These are phyloP conservation scores for Nakazawaea peltata DNA, from an alignment of 805 yeast genomes.

Conservation along the genomic window DNA sequence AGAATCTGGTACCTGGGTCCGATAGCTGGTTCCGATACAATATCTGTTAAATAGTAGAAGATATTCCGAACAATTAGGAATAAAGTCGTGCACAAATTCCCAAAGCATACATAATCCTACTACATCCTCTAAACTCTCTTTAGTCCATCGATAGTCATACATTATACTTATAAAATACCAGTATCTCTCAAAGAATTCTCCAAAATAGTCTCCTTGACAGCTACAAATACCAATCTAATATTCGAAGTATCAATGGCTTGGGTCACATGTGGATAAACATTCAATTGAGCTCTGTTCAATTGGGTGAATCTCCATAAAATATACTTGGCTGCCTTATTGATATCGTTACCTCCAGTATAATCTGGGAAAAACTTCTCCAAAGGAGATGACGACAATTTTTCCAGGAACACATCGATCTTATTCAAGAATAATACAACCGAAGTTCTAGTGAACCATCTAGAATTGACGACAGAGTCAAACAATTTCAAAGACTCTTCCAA, in stretches of 20 bases:
- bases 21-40: too few relatives aligned
- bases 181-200: constrained; percentile 72
- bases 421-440: constrained; percentile 82
- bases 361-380: constrained; percentile 81
- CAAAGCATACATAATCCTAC: too few relatives aligned
- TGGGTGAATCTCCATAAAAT: constrained; percentile 86
- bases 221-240: constrained; percentile 78
- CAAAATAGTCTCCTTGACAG: constrained; percentile 72
- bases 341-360: constrained; percentile 83
- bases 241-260: constrained; percentile 93
- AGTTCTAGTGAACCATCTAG: constrained; percentile 86
- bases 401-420: constrained; percentile 85
- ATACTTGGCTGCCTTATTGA: constrained; percentile 85
- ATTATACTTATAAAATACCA: constrained; percentile 42
- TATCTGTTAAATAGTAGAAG: too few relatives aligned
- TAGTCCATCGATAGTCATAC: too few relatives aligned
- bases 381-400: constrained; percentile 75
- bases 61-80: too few relatives aligned
- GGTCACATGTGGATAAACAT: constrained; percentile 84
- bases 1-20: too few relatives aligned
- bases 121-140: too few relatives aligned
- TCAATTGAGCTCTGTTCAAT: constrained; percentile 73
- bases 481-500: constrained; percentile 75
- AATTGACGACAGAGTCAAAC: constrained; percentile 85
- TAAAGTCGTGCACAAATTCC: too few relatives aligned